Evolutionary conservation across 805 yeast genomes (phyloP), one percentile per base, ranked within the genome.

Genomic region (Candida wancherniae): DNA sequence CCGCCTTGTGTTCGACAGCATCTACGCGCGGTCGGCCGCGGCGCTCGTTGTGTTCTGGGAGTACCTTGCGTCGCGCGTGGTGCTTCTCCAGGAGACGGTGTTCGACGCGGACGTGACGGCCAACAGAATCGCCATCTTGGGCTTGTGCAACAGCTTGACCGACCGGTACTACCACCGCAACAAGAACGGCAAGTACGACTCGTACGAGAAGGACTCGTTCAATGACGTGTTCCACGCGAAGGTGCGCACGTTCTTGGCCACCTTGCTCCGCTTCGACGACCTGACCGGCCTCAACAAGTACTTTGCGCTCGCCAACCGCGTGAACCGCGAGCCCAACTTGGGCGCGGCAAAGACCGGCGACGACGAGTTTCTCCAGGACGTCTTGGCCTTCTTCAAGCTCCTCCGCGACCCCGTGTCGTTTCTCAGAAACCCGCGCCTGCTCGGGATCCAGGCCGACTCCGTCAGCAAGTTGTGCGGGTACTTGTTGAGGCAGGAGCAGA

Each of bases 231-330:
- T 65, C 19, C 64, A 62, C 22, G 55, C 49, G 21, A 47, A 69
- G 17, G 61, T 65, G 4, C 47, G 67, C 21, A 29, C 41, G 2
- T 64, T 63, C 30, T 45, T 63, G 14, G 45, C 66, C 12, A 52
- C 50, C 19, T 31, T 62, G 10, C 51, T 66, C 28, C 44, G 53
- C 10, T 48, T 63, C 23, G 71, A 65, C 28, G 71, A 66, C 35
- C 64, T 61, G 41, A 66, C 71, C 3, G 71, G 71, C 1, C 51
- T 66, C 31, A 66, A 66, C 42, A 62, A 62, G 45, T 58, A 58
- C 37, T 63, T 62, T 34, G 41, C 50, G 15, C 26, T 46, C 1
- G 54, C 69, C 9, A 53, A 56, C 28, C 40, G 63, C 23, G 42
- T 34, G 9, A 40, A 44, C 6, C 43, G 49, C 7, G 59, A 55